Evolutionary conservation across 179 eudicot genomes (phyloP), one percentile per base, ranked within the genome.

Genomic region (Beta macrorhiza): DNA sequence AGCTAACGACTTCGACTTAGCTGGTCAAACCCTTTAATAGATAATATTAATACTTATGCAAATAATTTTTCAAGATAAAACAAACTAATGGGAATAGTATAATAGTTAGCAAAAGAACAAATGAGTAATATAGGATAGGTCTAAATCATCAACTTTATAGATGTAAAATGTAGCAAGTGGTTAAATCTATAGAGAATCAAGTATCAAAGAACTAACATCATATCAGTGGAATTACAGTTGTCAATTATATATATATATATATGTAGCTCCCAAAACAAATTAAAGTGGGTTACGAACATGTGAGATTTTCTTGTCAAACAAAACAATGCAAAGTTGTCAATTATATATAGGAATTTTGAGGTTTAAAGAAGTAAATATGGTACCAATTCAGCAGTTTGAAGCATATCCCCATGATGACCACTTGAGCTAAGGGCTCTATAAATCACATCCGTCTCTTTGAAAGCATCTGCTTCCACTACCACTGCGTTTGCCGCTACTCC

Each of bases 391-490:
- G 98, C 90, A 65, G 98, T 94, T 77, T 87, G 94, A 82, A 94
- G 94, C 93, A 93, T 94, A 80, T 94, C 98, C 2, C 86, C 91
- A 78, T 92, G 97, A 80, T 92, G 94, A 71, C 98, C 96, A 7
- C 73, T 83, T 1, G 97, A 90, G 74, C 86, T 94, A 10, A 94
- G 89, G n/a, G 97, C 97, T 81, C 76, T 85, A 58, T 93, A 94
- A 9, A 94, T 91, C 0, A 94, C 98, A 80, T 94, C 98, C 0
- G 89, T 88, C 83, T 94, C 98, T 79, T 93, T 94, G 45, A 94
- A 94, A 4, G 97, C 98, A 83, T 94, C 98, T 5, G 98, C 98
- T 83, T 94, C 98, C 44, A 94, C 98, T 37, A 93, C 88, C 67
- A 94, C 97, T 1, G 92, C 94, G 37, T 89, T 90, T 52, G 86